Evolutionary conservation across 1,284 basidiomycete species (phyloP).

Genomic region (Amylostereum areolatum): DNA sequence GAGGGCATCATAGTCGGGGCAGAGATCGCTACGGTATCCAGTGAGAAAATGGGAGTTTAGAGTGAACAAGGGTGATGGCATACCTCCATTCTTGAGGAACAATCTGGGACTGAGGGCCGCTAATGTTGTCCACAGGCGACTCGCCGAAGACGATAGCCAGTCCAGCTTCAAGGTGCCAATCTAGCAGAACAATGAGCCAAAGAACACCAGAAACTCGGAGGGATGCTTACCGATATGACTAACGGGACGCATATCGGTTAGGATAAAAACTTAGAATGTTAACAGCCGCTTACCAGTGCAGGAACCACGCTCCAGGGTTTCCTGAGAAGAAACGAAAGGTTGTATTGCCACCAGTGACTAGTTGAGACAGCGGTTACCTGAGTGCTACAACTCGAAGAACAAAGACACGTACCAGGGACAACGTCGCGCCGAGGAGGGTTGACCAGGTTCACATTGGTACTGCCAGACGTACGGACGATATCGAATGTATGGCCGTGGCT

Average conservation of each 20-base stretch:
- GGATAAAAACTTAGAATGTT: neutral
- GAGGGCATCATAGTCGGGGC: too few species aligned
- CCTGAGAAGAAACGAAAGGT: slow-evolving; percentile 32
- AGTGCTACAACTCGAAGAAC: slow-evolving; percentile 14
- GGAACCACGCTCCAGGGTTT: slow-evolving; percentile 43
- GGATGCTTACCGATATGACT: too few species aligned
- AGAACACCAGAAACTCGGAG: too few species aligned
- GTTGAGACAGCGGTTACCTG: slow-evolving; percentile 22
- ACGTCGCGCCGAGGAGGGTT: slow-evolving; percentile 25
- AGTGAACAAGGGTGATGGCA: slow-evolving; percentile 17
- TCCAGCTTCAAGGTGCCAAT: slow-evolving; percentile 37
- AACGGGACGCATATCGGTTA: neutral
- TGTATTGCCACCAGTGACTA: slow-evolving; percentile 21
- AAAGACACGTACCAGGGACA: slow-evolving; percentile 18
- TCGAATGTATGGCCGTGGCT: neutral
- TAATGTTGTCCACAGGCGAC: too few species aligned
- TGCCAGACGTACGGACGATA: neutral
- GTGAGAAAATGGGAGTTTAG: neutral
- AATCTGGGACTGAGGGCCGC: too few species aligned
- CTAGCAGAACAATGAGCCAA: slow-evolving; percentile 7
- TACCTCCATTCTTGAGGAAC: slow-evolving; percentile 32
- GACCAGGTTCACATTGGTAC: neutral
- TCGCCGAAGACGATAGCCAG: slow-evolving; percentile 15
- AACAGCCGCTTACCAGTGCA: slow-evolving; percentile 26
- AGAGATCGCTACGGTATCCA: too few species aligned